Evolutionary conservation across 2,329 filamentous ascomycete genomes (phyloP), one percentile per base, ranked within the genome.

Genomic region (Xylogone sp.): DNA sequence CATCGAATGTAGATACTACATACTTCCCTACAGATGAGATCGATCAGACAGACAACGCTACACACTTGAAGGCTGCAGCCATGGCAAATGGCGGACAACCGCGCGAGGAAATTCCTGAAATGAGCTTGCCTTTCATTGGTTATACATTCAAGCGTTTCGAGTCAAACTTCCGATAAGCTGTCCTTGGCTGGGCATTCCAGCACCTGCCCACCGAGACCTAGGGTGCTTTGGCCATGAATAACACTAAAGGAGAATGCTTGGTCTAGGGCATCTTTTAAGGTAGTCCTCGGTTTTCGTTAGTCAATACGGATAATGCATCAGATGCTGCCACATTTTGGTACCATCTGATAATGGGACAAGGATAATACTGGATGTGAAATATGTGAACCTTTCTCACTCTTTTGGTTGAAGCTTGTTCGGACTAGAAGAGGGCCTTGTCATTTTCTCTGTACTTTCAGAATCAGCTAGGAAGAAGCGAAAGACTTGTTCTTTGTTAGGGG

Each of bases 11-110:
- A 63, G 94, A 99, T 68, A 96, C 94, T 19, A 93, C 92, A 45
- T 97, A 99, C 77, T 99, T 99, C 84, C 94, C 94, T 9, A 97
- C 91, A 48, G 94, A 99, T 67, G 94, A 99, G 71, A 97, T 99
- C 66, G 91, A 96, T 63, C 93, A 97, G 75, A 93, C 91, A 50
- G 92, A 97, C 69, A 96, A 91, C 58, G 90, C 88, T 51, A 94
- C 91, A 21, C 81, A 89, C 59, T 81, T 96, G 64, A 88, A 90
- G 68, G 89, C 51, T 12, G 81, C 87, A 57, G 85, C 87, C 54
- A 79, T 84, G 63, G 83, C 83, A 48, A 78, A 79, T 60, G 75
- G 66, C 16, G 67, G 65, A 39, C 61, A 61, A 51, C 70, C 70
- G 57, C 76, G 79, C 9, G 89, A 93, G 61, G 88, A 96, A 68